Evolutionary conservation across 768 basidiomycete genomes (phyloP), one percentile per base, ranked within the genome.

Genomic region (Tulasnella sp.): DNA sequence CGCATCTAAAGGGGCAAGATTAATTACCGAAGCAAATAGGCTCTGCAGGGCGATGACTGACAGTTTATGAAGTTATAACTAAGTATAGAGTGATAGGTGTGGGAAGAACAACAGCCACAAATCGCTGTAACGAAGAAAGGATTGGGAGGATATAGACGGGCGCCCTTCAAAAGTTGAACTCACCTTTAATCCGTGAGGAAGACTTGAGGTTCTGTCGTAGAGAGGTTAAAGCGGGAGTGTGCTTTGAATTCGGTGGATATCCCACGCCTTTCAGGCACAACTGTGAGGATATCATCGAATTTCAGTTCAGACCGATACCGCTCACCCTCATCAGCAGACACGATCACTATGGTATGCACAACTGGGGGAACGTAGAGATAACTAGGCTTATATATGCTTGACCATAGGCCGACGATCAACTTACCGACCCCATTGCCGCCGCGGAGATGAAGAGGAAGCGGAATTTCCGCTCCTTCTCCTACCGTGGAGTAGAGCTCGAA

Each of bases 381-480:
- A 7, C 1, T 23, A 19, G 32, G 24, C 32, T 30, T 9, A 53
- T 42, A 1, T 15, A 21, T 53, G 10, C 9, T 26, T 47, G 10
- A 8, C 11, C 41, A 24, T 67, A 92, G 89, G 86, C 89, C 75
- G 90, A 91, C 73, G 75, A 80, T 67, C 75, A 75, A 59, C 78
- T 92, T 54, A 95, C 94, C 75, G 93, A 96, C 75, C 91, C 93
- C 70, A 74, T 83, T 74, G 75, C 89, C 73, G 96, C 95, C 68
- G 94, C 94, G 64, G 95, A 94, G 73, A 81, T 95, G 78, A 96
- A 96, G 86, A 94, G 93, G 81, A 93, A 85, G 83, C 80, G 96
- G 70, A 94, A 92, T 61, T 98, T 98, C 88, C 88, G 91, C 70
- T 97, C 95, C 69, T 98, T 95, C 80, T 89, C 89, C 34, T 99